Conservation (phyloP, 2,329 filamentous ascomycete genomes). For the Talaromyces funiculosus region DNA sequence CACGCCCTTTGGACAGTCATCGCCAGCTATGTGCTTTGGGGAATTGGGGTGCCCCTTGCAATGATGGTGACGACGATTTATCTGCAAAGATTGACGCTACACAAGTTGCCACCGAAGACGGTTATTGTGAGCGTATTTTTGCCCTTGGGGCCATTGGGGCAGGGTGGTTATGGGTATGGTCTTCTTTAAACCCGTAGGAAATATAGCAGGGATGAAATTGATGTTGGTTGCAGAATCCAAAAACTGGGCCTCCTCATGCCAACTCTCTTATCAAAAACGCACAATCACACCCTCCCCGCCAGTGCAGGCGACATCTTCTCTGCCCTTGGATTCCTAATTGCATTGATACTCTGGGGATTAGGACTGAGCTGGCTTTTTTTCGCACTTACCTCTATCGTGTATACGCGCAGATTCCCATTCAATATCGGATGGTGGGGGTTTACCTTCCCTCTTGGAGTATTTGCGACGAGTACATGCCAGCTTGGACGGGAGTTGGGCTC, state of each 20-base stretch:
- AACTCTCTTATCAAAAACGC: constrained; percentile 27
- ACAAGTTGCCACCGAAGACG: constrained; percentile 63
- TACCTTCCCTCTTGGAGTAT: constrained; percentile 56
- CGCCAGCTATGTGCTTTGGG: constrained; percentile 65
- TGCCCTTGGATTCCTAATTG: constrained; percentile 31
- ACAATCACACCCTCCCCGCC: constrained; percentile 21
- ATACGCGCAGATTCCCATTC: constrained; percentile 46
- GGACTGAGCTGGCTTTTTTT: constrained; percentile 38
- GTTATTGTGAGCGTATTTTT: constrained; percentile 65
- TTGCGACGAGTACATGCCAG: constrained; percentile 42
- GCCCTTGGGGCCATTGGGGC: constrained; percentile 61
- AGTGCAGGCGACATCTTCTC: constrained; percentile 31
- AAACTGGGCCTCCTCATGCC: constrained; percentile 47
- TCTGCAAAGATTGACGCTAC: constrained; percentile 61
- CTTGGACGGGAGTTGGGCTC: constrained; percentile 49
- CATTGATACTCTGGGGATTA: constrained; percentile 37
- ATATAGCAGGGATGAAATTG: neutral
- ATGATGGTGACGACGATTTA: constrained; percentile 63
- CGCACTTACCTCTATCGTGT: constrained; percentile 31
- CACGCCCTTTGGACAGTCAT: constrained; percentile 60
- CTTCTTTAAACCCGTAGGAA: neutral
- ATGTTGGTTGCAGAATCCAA: constrained; percentile 32
- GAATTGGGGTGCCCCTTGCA: constrained; percentile 57
- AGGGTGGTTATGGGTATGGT: constrained; percentile 55
- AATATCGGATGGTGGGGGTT: constrained; percentile 62